phyloP scores from a whole-genome alignment of 495 filamentous ascomycete genomes.

The Talaromyces wortmannii region DNA sequence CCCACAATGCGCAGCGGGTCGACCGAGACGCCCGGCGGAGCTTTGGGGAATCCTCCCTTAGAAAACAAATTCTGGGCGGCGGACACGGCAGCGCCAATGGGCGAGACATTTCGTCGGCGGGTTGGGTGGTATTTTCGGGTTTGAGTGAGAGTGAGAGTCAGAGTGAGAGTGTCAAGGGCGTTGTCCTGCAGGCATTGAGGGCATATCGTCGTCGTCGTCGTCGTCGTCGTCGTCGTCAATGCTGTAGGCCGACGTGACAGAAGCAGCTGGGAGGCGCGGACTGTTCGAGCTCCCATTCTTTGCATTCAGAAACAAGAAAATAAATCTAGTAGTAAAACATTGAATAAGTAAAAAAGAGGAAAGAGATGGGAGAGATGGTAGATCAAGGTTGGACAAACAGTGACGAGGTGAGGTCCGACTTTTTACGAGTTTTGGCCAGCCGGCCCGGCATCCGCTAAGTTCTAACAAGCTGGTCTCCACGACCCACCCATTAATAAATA shows the following conservation, averaged over 20 bases:
- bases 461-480: no score
- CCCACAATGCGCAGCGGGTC: constrained; percentile 77
- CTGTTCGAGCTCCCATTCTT: constrained; percentile 37
- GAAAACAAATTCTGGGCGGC: constrained; percentile 71
- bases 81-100: constrained; percentile 63
- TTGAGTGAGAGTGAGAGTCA: constrained; percentile 9
- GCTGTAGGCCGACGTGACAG: constrained; percentile 20
- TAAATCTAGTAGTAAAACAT: no score
- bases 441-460: no score
- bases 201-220: constrained; percentile 24
- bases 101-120: constrained; percentile 39
- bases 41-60: constrained; percentile 54
- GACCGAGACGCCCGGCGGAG: constrained; percentile 52
- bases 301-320: neutral
- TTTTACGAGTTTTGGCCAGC: no score
- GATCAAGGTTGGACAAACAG: no score
- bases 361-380: no score
- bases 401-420: no score
- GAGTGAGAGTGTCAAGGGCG: constrained; percentile 14
- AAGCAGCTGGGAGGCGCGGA: constrained; percentile 28
- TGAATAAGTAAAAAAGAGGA: no score
- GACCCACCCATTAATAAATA: no score
- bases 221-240: constrained; percentile 12
- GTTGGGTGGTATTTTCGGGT: constrained; percentile 37
- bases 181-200: constrained; percentile 41